Base-by-base conservation (phyloP, 352 stramenopile species). In the Phytopythium cucurbitacearum region DNA sequence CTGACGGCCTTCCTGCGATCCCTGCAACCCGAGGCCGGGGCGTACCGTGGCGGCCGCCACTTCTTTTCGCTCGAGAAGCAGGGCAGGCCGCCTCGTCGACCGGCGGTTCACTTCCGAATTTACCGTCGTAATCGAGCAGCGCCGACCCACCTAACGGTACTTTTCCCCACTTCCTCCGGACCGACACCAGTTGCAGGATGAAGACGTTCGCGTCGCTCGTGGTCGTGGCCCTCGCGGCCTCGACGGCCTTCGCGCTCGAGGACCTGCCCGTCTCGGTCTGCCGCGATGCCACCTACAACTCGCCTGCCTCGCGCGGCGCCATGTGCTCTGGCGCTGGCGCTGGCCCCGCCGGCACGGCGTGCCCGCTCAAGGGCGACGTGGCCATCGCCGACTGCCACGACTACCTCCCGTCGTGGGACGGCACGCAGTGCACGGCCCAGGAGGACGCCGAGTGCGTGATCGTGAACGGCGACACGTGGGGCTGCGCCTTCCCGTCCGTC, bases 401-500 rank as follows among this genome's bases (percentile, higher is more conserved):
- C 28, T 72, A 73, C 43, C 53, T 82, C 0, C 21, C 55, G 21
- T 73, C 67, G 35, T 76, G 58, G 40, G 40, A 66, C 38, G 51
- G 48, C 7, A 12, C 3, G 7, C 54, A 39, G 2, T 81, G 71
- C 32, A 36, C 74, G 11, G 65, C 66, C 7, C 61, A 59, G 37
- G 71, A 81, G 45, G 48, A 77, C 38, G 68, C 71, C 1, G 44
- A 65, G 35, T 81, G 71, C 53, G 56, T 67, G 43, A 33, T 59
- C 28, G 51, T 81, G 0, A 45, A 45, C 13, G 57, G 56, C 46
- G 50, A 62, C 44, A 57, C 55, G 2, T 81, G 71, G 71, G 71
- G 71, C 11, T 81, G 71, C 41, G 59, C 43, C 5, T 78, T 81
- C 59, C 71, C 68, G 34, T 78, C 68, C 9, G 56, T 55, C 54